These are phyloP conservation scores for Cryphonectria radicalis DNA, from an alignment of 2,329 filamentous ascomycete genomes.

Conservation along the genomic window DNA sequence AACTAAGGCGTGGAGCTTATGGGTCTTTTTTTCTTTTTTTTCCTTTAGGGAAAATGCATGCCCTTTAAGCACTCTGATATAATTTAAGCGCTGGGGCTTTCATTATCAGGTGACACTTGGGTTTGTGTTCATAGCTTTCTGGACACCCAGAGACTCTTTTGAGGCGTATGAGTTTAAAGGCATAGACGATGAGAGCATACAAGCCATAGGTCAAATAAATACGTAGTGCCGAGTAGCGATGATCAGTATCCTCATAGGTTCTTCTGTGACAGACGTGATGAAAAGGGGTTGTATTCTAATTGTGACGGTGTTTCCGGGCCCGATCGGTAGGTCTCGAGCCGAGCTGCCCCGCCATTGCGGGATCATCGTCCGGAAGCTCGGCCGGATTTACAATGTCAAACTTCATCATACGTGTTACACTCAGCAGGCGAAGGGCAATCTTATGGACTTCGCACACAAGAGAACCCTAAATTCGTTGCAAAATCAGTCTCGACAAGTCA, in stretches of 20 bases:
- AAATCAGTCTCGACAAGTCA: neutral
- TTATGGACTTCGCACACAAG: neutral
- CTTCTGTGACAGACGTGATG: neutral
- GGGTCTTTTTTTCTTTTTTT: neutral
- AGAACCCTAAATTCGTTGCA: neutral
- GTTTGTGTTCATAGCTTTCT: neutral
- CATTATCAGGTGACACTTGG: neutral
- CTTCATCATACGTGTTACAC: neutral
- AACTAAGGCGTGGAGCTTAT: neutral
- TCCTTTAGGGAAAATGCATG: neutral
- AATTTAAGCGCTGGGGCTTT: too few species aligned
- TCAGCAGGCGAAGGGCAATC: neutral
- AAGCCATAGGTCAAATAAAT: neutral
- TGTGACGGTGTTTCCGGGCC: neutral
- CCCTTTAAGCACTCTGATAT: neutral
- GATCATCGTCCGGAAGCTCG: neutral
- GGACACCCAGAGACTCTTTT: neutral
- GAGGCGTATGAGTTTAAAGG: neutral
- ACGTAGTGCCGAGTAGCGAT: neutral
- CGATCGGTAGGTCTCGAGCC: conserved; percentile 1
- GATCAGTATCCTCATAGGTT: too few species aligned
- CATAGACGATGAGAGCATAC: neutral
- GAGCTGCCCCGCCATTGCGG: conserved; percentile 2
- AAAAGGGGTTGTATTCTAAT: neutral
- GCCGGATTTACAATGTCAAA: conserved; percentile 4